Percentiles rank a stretch among this genome's conserved stretches.
These are phyloP conservation scores for Leccinum subtestaceum DNA, from an alignment of 768 basidiomycete species.

Conservation along the genomic window DNA sequence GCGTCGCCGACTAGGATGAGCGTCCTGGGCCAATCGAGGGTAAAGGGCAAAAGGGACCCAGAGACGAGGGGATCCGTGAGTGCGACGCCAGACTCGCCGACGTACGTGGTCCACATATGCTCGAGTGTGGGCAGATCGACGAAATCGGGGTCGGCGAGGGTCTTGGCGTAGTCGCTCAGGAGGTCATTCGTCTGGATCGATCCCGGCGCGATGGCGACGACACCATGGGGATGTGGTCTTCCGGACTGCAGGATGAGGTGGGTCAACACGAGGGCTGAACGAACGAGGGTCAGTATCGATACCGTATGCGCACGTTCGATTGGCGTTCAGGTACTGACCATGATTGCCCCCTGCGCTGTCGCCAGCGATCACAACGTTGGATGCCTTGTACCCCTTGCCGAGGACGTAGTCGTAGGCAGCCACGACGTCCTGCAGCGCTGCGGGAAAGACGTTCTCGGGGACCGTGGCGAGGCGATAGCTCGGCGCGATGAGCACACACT, in stretches of 20 bases:
- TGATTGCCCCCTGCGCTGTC: slow-evolving; percentile 28
- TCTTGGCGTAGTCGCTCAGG: slow-evolving; percentile 4
- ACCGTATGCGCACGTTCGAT: no score
- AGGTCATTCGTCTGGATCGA: slow-evolving; percentile 4
- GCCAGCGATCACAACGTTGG: slow-evolving; percentile 22
- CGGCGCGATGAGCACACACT: slow-evolving; percentile 20
- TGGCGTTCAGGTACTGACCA: slow-evolving; percentile 12
- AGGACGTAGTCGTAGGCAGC: slow-evolving; percentile 29
- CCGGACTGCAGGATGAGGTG: slow-evolving; percentile 49
- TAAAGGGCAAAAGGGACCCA: slow-evolving; percentile 13
- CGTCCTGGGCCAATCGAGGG: slow-evolving; percentile 20
- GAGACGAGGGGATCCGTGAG: slow-evolving; percentile 20
- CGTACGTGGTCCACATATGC: neutral
- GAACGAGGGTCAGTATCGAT: neutral
- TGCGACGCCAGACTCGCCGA: slow-evolving; percentile 10
- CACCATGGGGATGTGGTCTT: slow-evolving; percentile 46
- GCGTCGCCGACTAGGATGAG: slow-evolving; percentile 20
- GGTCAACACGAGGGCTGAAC: slow-evolving; percentile 21
- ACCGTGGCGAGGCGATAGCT: slow-evolving; percentile 25
- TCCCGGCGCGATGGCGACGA: slow-evolving; percentile 54
- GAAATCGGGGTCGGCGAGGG: slow-evolving; percentile 1
- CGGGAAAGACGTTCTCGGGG: slow-evolving; percentile 24
- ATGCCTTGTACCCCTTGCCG: slow-evolving; percentile 17
- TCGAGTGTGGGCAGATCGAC: neutral
- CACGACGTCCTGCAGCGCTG: slow-evolving; percentile 20